Evolutionary conservation across 2,329 filamentous ascomycete species (phyloP).

Genomic region (Pseudogymnoascus verrucosus): DNA sequence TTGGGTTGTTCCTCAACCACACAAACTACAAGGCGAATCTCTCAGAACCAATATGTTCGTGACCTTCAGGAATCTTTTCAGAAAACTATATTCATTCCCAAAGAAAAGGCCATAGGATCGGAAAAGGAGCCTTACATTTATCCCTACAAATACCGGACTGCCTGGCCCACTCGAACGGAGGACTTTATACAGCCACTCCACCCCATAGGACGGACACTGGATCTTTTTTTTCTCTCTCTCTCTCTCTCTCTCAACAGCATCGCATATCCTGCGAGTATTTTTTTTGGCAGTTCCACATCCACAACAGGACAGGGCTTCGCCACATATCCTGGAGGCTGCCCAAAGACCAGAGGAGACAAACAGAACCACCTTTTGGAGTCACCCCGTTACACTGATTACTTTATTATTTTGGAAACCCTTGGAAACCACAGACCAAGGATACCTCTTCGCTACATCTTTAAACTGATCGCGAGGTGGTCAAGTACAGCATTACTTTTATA

Average conservation of each 20-base stretch:
- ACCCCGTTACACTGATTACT: neutral
- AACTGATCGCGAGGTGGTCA: conserved; percentile 1
- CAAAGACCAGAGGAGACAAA: conserved; percentile 6
- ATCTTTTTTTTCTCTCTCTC: neutral
- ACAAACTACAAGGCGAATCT: neutral
- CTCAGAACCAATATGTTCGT: conserved; percentile 8
- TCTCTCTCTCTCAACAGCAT: conserved; percentile 10
- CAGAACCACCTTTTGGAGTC: conserved; percentile 1
- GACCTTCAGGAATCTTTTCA: conserved; percentile 5
- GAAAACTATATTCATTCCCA: conserved; percentile 6
- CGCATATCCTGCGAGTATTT: conserved; percentile 9
- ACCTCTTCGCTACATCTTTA: neutral
- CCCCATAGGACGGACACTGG: neutral
- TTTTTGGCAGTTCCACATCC: conserved; percentile 9
- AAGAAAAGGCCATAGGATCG: conserved; percentile 5
- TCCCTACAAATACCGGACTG: conserved; percentile 5
- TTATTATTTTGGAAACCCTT: neutral
- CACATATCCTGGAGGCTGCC: conserved; percentile 4
- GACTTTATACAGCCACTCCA: neutral
- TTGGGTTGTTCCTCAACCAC: conserved; percentile 5
- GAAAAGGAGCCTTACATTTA: conserved; percentile 5
- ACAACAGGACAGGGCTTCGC: conserved; percentile 6
- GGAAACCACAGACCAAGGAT: neutral
- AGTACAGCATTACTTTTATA: conserved; percentile 5
- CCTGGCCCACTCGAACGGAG: conserved; percentile 1